Evolutionary conservation across 1,284 basidiomycete species (phyloP), one percentile per base, ranked within the genome.

Genomic region (Bjerkandera adusta): DNA sequence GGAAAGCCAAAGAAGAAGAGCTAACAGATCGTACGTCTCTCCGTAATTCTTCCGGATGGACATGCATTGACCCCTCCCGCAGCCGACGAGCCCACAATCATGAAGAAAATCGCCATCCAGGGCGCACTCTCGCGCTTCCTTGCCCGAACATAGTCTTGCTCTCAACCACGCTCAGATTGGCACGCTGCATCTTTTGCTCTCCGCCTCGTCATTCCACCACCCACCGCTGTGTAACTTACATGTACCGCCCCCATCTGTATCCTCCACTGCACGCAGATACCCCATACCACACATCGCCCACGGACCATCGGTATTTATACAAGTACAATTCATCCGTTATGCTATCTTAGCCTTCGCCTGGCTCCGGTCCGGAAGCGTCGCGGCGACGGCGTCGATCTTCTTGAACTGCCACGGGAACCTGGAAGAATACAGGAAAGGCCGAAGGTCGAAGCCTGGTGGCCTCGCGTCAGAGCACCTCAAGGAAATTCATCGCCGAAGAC

Each of bases 381-480:
- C 83, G 6, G 88, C 92, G 3, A 92, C 72, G 48, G 85, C 82
- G 59, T 98, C 95, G 49, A 99, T 98, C 72, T 91, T 92, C 63
- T 76, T 83, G 70, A 97, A 99, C 64, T 99, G 97, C 83, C 92
- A 97, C 0, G 91, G 88, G 72, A 98, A 99, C 43, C 90, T 79
- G 21, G 88, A 84, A 5, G 93, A 92, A 66, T 98, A 99, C 43
- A 99, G 71, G 80, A 99, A 99, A 0, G 95, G 97, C 21, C 96
- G 82, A 32, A 98, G 67, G 65, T 99, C 96, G 62, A 96, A 99
- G 55, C 92, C 91, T 94, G 59, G n/a, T 21, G 29, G 13, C 12
- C 21, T 3, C 24, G 11, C 24, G 27, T 18, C 27, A 11, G 20
- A 26, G 18, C 11, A 32, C 5, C 26, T 22, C 26, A 26, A 18